phyloP scores from a whole-genome alignment of 2,329 filamentous ascomycete genomes.

The Stylonectria norvegica region DNA sequence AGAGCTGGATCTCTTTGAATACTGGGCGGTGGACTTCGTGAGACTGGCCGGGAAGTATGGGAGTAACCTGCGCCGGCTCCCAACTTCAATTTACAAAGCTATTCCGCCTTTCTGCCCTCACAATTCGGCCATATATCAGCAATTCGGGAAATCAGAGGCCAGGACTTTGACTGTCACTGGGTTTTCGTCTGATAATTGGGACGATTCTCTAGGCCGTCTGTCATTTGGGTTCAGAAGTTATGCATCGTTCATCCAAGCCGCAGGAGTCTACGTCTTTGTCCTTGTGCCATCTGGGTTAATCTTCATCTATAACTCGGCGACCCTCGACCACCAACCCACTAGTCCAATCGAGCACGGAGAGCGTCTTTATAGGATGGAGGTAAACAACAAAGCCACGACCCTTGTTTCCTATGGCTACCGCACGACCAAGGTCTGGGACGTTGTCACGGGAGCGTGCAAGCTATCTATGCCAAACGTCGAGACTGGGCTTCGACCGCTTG shows the following conservation, averaged over 20 bases:
- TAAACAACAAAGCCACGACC: constrained; percentile 26
- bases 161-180: constrained; percentile 15
- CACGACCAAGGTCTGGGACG: constrained; percentile 27
- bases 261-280: constrained; percentile 15
- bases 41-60: too few species aligned
- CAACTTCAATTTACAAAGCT: too few species aligned
- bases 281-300: constrained; percentile 6
- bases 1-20: too few species aligned
- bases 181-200: constrained; percentile 16
- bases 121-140: constrained; percentile 32
- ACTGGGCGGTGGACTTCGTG: too few species aligned
- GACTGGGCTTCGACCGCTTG: constrained; percentile 24
- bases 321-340: constrained; percentile 17
- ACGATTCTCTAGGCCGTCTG: constrained; percentile 26
- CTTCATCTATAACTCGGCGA: constrained; percentile 18
- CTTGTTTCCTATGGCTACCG: constrained; percentile 27
- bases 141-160: constrained; percentile 26
- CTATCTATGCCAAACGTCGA: constrained; percentile 18
- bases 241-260: constrained; percentile 12
- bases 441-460: constrained; percentile 23
- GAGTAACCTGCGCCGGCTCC: too few species aligned
- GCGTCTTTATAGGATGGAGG: constrained; percentile 17
- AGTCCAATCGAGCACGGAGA: constrained; percentile 21
- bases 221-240: constrained; percentile 3
- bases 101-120: too few species aligned